These are phyloP conservation scores for Fusarium sp. DNA, from an alignment of 2,329 filamentous ascomycete genomes.

Conservation along the genomic window DNA sequence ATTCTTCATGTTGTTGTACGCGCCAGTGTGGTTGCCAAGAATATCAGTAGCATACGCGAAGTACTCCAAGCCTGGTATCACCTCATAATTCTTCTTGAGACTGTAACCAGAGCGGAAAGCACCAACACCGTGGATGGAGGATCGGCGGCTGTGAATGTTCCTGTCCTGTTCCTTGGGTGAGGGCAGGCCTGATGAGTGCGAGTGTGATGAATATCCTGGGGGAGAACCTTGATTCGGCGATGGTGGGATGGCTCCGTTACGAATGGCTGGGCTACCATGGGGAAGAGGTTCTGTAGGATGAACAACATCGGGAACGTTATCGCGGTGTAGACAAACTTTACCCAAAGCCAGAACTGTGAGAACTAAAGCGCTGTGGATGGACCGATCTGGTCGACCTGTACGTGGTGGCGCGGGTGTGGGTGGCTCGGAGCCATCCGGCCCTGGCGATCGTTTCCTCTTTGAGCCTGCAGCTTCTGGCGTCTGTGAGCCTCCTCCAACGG, in stretches of 20 bases:
- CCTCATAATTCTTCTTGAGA: conserved; percentile 75
- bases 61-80: conserved; percentile 89
- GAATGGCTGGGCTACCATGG: conserved; percentile 53
- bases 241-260: conserved; percentile 61
- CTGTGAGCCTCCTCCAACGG: conserved; percentile 44
- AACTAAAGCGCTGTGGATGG: conserved; percentile 83
- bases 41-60: conserved; percentile 90
- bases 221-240: conserved; percentile 69
- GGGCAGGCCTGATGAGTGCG: conserved; percentile 61
- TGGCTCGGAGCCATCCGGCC: conserved; percentile 49
- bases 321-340: conserved; percentile 75
- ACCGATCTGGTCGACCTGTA: conserved; percentile 67
- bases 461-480: conserved; percentile 47
- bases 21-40: conserved; percentile 81
- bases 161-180: conserved; percentile 65
- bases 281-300: conserved; percentile 46
- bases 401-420: conserved; percentile 50
- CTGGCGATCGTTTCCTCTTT: conserved; percentile 69
- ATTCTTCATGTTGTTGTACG: conserved; percentile 82
- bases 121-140: conserved; percentile 60
- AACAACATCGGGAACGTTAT: conserved; percentile 68
- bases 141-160: conserved; percentile 58
- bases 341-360: conserved; percentile 87
- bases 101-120: conserved; percentile 44
- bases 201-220: conserved; percentile 56